A percentile compares a stretch with the other conserved stretches of the same genome.
phyloP scores from a whole-genome alignment of 805 yeast species.

The Phaffomyces opuntiae region DNA sequence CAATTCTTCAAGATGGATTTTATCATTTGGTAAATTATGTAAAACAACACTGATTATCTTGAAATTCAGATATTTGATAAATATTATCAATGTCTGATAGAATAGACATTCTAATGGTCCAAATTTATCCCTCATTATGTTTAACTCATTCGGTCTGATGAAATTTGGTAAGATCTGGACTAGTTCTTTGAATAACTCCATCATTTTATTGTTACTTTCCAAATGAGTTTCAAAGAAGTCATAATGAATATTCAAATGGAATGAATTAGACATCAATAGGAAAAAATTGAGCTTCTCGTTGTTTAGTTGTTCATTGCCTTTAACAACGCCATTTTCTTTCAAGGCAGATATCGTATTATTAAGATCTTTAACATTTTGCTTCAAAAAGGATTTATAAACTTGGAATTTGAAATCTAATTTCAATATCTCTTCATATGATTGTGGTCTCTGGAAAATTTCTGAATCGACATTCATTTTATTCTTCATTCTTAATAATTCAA shows the following conservation, averaged over 20 bases:
- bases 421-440: constrained; percentile 6
- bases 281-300: constrained; percentile 1
- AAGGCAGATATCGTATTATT: too few species aligned
- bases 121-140: constrained; percentile 10
- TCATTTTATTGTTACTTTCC: constrained; percentile 12
- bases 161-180: constrained; percentile 4
- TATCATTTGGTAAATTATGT: neutral
- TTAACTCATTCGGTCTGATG: neutral
- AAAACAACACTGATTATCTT: constrained; percentile 10
- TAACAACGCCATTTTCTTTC: too few species aligned
- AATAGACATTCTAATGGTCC: constrained; percentile 14
- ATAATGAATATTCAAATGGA: constrained; percentile 16
- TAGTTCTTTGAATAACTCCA: neutral
- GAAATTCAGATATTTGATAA: constrained; percentile 17
- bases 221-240: constrained; percentile 8
- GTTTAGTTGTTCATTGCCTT: too few species aligned
- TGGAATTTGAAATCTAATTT: constrained; percentile 12
- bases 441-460: neutral
- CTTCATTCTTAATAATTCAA: constrained; percentile 12
- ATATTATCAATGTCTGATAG: constrained; percentile 17
- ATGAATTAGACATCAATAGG: constrained; percentile 6
- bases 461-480: constrained; percentile 14
- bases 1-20: neutral
- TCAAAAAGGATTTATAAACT: constrained; percentile 5
- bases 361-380: neutral